Percentiles rank a stretch among this genome's conserved stretches.
Conservation (phyloP, 2,329 filamentous ascomycete genomes). For the Colletotrichum sp. region DNA sequence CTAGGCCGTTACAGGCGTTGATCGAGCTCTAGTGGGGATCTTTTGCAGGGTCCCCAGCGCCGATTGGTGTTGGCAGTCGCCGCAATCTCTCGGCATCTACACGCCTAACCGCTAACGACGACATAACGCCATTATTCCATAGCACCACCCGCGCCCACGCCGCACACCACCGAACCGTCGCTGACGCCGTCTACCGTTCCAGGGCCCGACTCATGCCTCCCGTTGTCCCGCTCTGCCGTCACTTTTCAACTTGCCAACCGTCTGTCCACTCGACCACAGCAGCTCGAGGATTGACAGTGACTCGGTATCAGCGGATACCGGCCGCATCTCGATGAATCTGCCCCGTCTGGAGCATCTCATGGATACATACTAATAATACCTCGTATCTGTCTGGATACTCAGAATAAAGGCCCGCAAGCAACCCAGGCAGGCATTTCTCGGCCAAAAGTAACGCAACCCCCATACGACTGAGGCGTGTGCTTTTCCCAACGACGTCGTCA, state of each 20-base stretch:
- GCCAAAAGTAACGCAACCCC: not conserved
- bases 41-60: not conserved
- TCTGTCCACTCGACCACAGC: not conserved
- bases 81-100: conserved; percentile 16
- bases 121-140: not conserved
- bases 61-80: not conserved
- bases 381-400: not conserved
- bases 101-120: not conserved
- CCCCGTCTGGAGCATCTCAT: too few relatives aligned
- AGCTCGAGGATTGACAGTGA: not conserved
- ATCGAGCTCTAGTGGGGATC: conserved; percentile 8
- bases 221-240: not conserved
- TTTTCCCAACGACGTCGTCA: not conserved
- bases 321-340: not conserved
- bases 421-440: not conserved
- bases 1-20: not conserved
- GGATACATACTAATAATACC: not conserved
- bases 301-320: not conserved
- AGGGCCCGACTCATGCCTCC: not conserved
- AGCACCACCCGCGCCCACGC: not conserved
- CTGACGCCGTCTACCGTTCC: not conserved
- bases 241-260: not conserved
- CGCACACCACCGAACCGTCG: not conserved
- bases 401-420: not conserved
- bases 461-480: not conserved